These are phyloP conservation scores for Stephanodiscus triporus DNA, from an alignment of 108 stramenopile genomes.

Conservation along the genomic window DNA sequence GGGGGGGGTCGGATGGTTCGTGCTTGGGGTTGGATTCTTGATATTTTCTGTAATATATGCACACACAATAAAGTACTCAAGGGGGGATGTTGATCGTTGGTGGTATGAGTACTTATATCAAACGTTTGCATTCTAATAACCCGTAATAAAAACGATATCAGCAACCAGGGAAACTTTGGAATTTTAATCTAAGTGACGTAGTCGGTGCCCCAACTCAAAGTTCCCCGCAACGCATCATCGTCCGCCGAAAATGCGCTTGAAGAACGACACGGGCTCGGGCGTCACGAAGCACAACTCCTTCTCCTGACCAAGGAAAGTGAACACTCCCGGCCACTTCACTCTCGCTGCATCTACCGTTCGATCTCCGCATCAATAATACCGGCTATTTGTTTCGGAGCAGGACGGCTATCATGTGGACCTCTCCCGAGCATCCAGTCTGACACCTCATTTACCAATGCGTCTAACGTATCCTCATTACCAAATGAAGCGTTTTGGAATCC, in stretches of 20 bases:
- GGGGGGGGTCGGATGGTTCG: too few relatives aligned
- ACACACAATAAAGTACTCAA: not conserved
- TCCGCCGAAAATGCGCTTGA: slow-evolving; percentile 44
- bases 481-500: slow-evolving; percentile 82
- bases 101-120: not conserved
- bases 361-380: slow-evolving; percentile 43
- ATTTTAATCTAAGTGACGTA: too few relatives aligned
- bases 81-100: not conserved
- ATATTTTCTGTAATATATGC: not conserved
- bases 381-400: slow-evolving; percentile 20
- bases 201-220: too few relatives aligned
- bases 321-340: not conserved
- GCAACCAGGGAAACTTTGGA: too few relatives aligned
- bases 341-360: slow-evolving; percentile 11
- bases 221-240: too few relatives aligned
- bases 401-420: slow-evolving; percentile 15
- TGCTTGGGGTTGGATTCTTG: not conserved
- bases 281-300: not conserved
- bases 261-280: too few relatives aligned
- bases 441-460: slow-evolving; percentile 66
- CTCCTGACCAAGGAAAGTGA: not conserved
- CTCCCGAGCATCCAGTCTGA: slow-evolving; percentile 74
- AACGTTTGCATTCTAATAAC: not conserved
- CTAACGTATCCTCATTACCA: slow-evolving; percentile 66
- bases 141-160: not conserved